Percentiles rank a stretch among this genome's conserved stretches.
Conservation (phyloP, 306 rosid species). For the Cercis canadensis region DNA sequence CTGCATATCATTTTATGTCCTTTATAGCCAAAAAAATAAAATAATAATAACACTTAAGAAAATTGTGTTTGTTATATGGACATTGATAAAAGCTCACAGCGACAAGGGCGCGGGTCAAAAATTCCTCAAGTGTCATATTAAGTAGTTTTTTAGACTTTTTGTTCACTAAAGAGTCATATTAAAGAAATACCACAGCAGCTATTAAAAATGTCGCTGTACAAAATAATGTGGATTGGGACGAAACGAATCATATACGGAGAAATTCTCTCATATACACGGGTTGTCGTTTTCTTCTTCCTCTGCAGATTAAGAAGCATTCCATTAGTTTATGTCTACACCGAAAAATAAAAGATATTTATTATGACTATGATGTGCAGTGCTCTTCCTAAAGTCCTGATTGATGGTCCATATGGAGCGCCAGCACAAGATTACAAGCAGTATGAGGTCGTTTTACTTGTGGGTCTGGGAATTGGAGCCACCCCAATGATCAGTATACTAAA, state of each 20-base stretch:
- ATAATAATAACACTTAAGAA: too few species aligned
- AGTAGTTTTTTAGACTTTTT: not conserved
- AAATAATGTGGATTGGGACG: not conserved
- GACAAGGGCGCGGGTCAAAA: too few species aligned
- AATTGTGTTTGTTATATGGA: not conserved
- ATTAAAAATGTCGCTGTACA: not conserved
- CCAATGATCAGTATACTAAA: slow-evolving; percentile 76
- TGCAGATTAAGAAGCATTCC: too few species aligned
- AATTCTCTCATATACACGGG: too few species aligned
- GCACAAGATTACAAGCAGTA: slow-evolving; percentile 74
- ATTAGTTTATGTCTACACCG: too few species aligned
- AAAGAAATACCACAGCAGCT: slow-evolving; percentile 6
- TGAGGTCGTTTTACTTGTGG: slow-evolving; percentile 69
- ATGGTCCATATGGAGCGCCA: slow-evolving; percentile 84
- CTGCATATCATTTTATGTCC: not conserved
- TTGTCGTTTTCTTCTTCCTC: not conserved
- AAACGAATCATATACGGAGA: too few species aligned
- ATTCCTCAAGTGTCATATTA: not conserved
- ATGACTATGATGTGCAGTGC: slow-evolving; percentile 30
- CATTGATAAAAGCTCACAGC: not conserved
- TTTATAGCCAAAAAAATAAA: too few species aligned
- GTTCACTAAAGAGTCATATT: not conserved
- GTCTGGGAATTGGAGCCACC: slow-evolving; percentile 74
- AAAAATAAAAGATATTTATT: too few species aligned
- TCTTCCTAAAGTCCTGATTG: slow-evolving; percentile 61